Conservation (phyloP, 2,329 filamentous ascomycete species). For the Diaporthe destruens region DNA sequence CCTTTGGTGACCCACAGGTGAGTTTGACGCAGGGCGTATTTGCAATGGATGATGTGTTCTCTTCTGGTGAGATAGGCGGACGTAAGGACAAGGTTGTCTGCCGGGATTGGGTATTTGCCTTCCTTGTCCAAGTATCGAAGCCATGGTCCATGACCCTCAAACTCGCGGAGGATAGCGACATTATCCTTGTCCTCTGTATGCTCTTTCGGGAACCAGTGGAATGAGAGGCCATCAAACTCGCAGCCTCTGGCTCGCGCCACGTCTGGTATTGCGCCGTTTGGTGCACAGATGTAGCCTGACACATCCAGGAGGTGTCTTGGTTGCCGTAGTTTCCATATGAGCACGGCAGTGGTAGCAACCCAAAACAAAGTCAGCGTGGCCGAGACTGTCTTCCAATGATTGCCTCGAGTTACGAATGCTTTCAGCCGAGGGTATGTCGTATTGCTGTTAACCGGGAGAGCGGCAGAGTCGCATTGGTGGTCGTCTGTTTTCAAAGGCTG, state of each 20-base stretch:
- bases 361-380: background rate
- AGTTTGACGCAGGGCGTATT: background rate
- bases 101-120: background rate
- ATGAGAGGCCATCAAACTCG: background rate
- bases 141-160: background rate
- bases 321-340: background rate
- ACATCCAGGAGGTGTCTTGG: background rate
- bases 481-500: background rate
- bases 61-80: background rate
- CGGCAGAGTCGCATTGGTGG: background rate
- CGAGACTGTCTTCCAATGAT: background rate
- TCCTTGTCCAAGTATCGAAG: background rate
- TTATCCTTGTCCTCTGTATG: background rate
- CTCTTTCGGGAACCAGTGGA: background rate
- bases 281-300: background rate
- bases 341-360: background rate
- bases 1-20: background rate
- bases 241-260: background rate
- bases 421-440: background rate
- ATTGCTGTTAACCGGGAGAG: background rate
- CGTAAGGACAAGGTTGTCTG: background rate
- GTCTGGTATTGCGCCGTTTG: background rate
- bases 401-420: background rate
- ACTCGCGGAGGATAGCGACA: background rate
- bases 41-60: background rate